Evolutionary conservation across 768 basidiomycete genomes (phyloP).

Genomic region (Chalciporus chontae): DNA sequence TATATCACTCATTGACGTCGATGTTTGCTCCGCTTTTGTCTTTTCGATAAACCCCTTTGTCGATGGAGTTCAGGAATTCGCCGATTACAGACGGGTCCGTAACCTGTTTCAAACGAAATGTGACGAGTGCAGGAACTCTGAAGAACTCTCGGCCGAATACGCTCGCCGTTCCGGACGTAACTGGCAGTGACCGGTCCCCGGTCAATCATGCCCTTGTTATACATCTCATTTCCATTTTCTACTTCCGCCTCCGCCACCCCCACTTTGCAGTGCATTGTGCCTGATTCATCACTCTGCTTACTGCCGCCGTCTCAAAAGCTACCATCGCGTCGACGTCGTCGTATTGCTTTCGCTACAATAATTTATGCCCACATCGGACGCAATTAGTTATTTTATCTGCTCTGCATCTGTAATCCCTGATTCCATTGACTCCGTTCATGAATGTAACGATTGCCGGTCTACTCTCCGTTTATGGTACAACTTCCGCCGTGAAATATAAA

Average conservation of each 20-base stretch:
- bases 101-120: conserved; percentile 68
- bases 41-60: neutral
- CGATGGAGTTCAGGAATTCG: conserved; percentile 27
- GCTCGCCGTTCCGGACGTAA: conserved; percentile 26
- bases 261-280: neutral
- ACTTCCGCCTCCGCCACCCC: neutral
- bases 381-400: neutral
- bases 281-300: neutral
- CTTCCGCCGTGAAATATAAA: neutral
- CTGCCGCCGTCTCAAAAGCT: neutral
- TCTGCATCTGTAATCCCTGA: neutral
- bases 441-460: neutral
- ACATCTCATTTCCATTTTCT: neutral
- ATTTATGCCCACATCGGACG: neutral
- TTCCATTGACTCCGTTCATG: neutral
- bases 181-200: conserved; percentile 12
- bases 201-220: no score
- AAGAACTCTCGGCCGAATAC: conserved; percentile 32
- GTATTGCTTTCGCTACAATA: conserved; percentile 1
- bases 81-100: conserved; percentile 52
- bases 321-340: neutral
- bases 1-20: no score
- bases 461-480: conserved; percentile 1
- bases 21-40: no score
- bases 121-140: conserved; percentile 46